Base-by-base conservation (phyloP, 129 eudicot genomes). In the Tagetes patula region DNA sequence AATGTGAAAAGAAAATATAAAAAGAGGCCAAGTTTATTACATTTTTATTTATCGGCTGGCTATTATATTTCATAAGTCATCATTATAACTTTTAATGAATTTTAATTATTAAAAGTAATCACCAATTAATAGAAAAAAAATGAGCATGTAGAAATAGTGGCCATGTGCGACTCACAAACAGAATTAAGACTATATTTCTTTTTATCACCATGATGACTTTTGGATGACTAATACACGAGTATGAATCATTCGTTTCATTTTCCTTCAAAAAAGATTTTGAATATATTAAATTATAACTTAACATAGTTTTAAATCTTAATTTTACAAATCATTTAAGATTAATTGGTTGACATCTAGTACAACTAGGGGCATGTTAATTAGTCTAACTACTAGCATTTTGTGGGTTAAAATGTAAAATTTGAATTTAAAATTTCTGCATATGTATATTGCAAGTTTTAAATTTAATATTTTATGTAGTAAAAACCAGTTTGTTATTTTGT, bases 1-100 rank as follows among this genome's bases (percentile, higher is more conserved):
- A 72, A 56, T 72, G 68, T 45, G 67, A 59, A 60, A 72, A 30
- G 46, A 39, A 39, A 37, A n/a, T 37, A 3, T 10, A 63, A 38
- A 63, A 39, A 13, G 48, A n/a, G 4, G 5, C 32, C 41, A 39
- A 11, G 0, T 63, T 13, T 11, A 63, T 63, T 63, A 63, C 36
- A 39, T 65, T 61, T n/a, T 36, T 3, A 5, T 12, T 13, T 36
- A 61, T 59, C 63, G 38, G 63, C n/a, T 30, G 32, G 63, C 63
- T 30, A 56, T 20, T 20, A 39, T 39, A 0, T 37, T 36, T 61
- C 67, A 4, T 36, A 61, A 36, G 45, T 61, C 45, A 1, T 37
- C 67, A 61, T 61, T 61, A 20, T 20, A 61, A 36, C 67, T 61
- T 61, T 61, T 61, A 61, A 6, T 11, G 12, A 61, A 61, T 36